Evolutionary conservation across 73 alveolate genomes (phyloP).

Genomic region (Paramecium caudatum): DNA sequence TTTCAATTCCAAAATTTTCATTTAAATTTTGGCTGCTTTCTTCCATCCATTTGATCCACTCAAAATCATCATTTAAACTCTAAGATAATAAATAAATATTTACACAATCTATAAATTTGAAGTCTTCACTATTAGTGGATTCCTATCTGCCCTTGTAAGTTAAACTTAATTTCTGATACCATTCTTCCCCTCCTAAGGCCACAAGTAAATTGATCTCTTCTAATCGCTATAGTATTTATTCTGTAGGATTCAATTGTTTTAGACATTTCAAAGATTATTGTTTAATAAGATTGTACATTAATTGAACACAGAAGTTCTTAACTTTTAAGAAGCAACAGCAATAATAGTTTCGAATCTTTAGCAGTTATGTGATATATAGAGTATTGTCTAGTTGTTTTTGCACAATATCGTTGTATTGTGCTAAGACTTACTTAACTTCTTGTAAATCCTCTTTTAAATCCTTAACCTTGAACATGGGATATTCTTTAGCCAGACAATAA

Average conservation of each 20-base stretch:
- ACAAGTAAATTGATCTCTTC: conserved; percentile 4
- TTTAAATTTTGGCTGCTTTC: background rate
- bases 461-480: conserved; percentile 42
- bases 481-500: conserved; percentile 27
- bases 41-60: conserved; percentile 67
- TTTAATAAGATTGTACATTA: conserved; percentile 43
- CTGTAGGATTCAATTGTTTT: conserved; percentile 21
- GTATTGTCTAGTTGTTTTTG: conserved; percentile 13
- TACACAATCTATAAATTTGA: conserved; percentile 45
- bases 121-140: background rate
- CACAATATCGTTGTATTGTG: conserved; percentile 17
- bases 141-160: conserved; percentile 4
- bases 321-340: conserved; percentile 39
- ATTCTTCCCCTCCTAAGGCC: conserved; percentile 56
- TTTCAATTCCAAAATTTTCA: conserved; percentile 27
- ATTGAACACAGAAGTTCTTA: conserved; percentile 24
- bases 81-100: background rate
- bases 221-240: background rate
- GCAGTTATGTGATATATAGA: background rate
- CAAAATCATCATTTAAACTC: conserved; percentile 48
- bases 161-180: conserved; percentile 20
- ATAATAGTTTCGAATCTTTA: conserved; percentile 16
- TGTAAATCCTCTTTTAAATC: conserved; percentile 35
- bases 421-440: conserved; percentile 21
- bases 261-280: conserved; percentile 35